Evolutionary conservation across 2,329 filamentous ascomycete species (phyloP), one percentile per base, ranked within the genome.

Genomic region (Helicocarpus griseus): DNA sequence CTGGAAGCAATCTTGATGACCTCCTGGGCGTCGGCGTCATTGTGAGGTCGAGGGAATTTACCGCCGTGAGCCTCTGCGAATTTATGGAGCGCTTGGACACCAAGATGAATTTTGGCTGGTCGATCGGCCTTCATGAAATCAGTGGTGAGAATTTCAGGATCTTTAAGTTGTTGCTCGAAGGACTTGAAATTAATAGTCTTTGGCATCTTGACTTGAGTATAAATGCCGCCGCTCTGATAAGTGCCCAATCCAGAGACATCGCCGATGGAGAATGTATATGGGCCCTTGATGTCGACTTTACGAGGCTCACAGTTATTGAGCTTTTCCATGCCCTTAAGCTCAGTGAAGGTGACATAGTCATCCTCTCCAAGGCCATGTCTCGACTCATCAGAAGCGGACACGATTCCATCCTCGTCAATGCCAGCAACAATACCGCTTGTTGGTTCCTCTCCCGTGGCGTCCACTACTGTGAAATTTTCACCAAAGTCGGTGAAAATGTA

Each of bases 101-200:
- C 93, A 55, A 94, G 74, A 66, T 98, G 93, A 22, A 98, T 80
- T 69, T 97, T 89, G 58, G 86, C 82, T 1, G 93, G 93, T 43
- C 93, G 86, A 69, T 97, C 93, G 59, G 96, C 97, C 70, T 98
- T 98, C 70, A 93, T 93, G 65, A 90, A 98, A 68, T 98, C 93
- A 21, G 93, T 95, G 54, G 95, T 81, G 63, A 97, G 73, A 57
- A 94, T 82, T 62, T 96, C 91, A 2, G 93, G 93, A 53, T 89
- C 86, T 70, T 88, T 88, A 52, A 96, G 71, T 54, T 95, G 81
- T 49, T 81, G 74, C 39, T 83, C 83, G 52, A 96, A 80, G 38
- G 82, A 77, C 73, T 95, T 87, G 72, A 97, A 98, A 66, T 93
- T 81, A 62, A 97, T 72, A 50, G 89, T 81, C 73, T 93, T 95